A percentile compares a stretch with the other conserved stretches of the same genome.
phyloP scores from a whole-genome alignment of 495 filamentous ascomycete species.

The Sabuloglossum arenarium region DNA sequence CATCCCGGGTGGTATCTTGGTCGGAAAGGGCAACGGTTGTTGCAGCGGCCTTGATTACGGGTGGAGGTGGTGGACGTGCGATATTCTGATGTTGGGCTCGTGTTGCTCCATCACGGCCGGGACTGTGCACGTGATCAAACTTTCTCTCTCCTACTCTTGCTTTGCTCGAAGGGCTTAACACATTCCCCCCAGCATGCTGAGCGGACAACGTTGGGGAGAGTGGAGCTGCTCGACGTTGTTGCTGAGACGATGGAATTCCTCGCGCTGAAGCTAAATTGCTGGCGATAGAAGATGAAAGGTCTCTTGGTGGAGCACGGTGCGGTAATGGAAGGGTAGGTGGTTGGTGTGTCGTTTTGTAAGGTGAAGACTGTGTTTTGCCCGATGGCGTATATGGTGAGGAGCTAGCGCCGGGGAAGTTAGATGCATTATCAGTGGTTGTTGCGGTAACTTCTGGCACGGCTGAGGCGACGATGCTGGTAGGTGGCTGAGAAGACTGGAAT shows the following conservation, averaged over 20 bases:
- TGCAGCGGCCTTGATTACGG: neutral
- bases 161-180: conserved; percentile 27
- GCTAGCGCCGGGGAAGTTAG: neutral
- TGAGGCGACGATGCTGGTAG: conserved; percentile 11
- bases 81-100: neutral
- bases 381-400: neutral
- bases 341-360: conserved; percentile 19
- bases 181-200: conserved; percentile 53
- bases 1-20: neutral
- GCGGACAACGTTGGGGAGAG: conserved; percentile 48
- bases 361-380: neutral
- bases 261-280: conserved; percentile 78
- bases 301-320: conserved; percentile 34
- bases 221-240: conserved; percentile 31
- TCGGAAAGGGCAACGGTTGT: neutral
- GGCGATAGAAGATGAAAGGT: conserved; percentile 66
- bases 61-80: neutral
- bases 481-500: conserved; percentile 38
- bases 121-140: conserved; percentile 16
- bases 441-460: conserved; percentile 4
- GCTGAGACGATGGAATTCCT: conserved; percentile 55
- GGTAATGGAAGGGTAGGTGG: conserved; percentile 24
- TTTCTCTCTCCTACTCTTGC: conserved; percentile 5
- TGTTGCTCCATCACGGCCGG: neutral
- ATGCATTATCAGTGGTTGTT: neutral